A percentile compares a stretch with the other conserved stretches of the same genome.
Evolutionary conservation across 208 protist genomes (phyloP).

Genomic region (Crithidia brevicula): DNA sequence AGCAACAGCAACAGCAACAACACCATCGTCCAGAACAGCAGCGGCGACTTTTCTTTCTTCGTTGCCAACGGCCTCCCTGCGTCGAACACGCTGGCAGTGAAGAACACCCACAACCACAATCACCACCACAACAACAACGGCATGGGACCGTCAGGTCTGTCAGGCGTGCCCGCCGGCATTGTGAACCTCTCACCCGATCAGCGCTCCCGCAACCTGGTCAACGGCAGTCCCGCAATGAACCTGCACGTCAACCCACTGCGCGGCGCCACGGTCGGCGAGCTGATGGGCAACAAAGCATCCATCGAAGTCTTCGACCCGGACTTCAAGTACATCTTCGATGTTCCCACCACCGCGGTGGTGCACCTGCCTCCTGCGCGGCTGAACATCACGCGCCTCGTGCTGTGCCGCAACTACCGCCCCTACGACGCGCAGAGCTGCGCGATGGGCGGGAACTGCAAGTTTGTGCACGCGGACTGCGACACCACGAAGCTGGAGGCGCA

Average conservation of each 20-base stretch:
- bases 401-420: conserved; percentile 75
- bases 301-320: conserved; percentile 68
- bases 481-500: conserved; percentile 43
- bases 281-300: conserved; percentile 11
- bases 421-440: conserved; percentile 53
- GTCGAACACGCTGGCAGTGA: not conserved
- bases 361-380: conserved; percentile 72
- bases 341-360: conserved; percentile 52
- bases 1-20: not conserved
- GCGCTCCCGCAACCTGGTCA: conserved; percentile 10
- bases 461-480: conserved; percentile 79
- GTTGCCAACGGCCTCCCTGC: conserved; percentile 4
- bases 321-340: conserved; percentile 69
- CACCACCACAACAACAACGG: not conserved
- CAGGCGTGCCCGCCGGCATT: not conserved
- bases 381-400: conserved; percentile 86
- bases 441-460: conserved; percentile 77
- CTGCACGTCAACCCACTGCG: conserved; percentile 1
- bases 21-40: conserved; percentile 6
- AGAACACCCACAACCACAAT: not conserved
- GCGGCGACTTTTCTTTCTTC: conserved; percentile 18
- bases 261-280: conserved; percentile 1
- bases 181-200: conserved; percentile 8
- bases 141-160: too few relatives aligned
- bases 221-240: conserved; percentile 1